A percentile compares a stretch with the other conserved stretches of the same genome.
Conservation (phyloP, 1,284 basidiomycete genomes). For the Marasmius fiardii region DNA sequence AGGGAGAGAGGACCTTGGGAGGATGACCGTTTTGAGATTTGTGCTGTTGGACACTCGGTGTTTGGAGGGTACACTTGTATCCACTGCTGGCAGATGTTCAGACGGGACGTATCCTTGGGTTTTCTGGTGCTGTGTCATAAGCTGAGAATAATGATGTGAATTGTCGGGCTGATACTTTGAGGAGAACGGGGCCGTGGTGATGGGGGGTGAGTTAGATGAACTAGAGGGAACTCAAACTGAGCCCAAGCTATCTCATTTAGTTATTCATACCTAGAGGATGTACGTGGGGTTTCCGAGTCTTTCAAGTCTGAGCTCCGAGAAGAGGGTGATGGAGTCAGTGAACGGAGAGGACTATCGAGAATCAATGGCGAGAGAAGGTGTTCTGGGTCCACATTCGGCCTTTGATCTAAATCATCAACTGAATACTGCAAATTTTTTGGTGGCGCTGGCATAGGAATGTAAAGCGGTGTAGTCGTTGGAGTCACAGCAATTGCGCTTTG, state of each 20-base stretch:
- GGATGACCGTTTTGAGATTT: slow-evolving; percentile 54
- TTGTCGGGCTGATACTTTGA: slow-evolving; percentile 54
- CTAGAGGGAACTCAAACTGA: neutral
- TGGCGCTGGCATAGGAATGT: neutral
- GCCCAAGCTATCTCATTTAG: slow-evolving; percentile 1
- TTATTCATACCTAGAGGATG: slow-evolving; percentile 20
- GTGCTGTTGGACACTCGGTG: too few species aligned
- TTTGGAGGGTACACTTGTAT: neutral
- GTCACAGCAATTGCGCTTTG: neutral
- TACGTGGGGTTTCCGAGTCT: slow-evolving; percentile 30
- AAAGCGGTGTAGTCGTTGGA: neutral
- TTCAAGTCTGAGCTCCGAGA: too few species aligned
- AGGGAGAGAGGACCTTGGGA: slow-evolving; percentile 68
- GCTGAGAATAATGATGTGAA: slow-evolving; percentile 50
- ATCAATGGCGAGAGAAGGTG: too few species aligned
- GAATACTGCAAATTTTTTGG: neutral
- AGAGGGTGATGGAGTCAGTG: slow-evolving; percentile 19
- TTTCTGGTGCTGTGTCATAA: slow-evolving; percentile 70
- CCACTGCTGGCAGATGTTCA: neutral
- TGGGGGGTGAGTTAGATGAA: slow-evolving; percentile 15
- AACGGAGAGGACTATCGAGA: slow-evolving; percentile 21
- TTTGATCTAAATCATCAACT: too few species aligned
- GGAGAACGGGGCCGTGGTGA: slow-evolving; percentile 40
- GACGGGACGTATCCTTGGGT: slow-evolving; percentile 60
- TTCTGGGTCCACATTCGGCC: too few species aligned